phyloP scores from a whole-genome alignment of 2,329 filamentous ascomycete species.

The Zasmidium angulare region DNA sequence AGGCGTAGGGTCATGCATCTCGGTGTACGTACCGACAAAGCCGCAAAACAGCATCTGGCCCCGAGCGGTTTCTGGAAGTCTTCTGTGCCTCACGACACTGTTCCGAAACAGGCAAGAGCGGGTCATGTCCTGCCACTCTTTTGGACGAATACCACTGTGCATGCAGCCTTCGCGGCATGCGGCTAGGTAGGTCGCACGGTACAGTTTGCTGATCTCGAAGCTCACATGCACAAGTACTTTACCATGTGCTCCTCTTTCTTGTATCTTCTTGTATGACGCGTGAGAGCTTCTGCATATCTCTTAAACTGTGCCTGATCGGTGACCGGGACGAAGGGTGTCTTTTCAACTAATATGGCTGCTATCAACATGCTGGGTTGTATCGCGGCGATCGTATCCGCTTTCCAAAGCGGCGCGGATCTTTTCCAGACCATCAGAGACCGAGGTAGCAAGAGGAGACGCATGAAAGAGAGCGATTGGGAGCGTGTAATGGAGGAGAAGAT shows the following conservation, averaged over 20 bases:
- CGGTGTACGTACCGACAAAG: not conserved
- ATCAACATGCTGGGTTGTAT: conserved; percentile 42
- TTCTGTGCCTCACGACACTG: not conserved
- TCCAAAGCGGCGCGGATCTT: conserved; percentile 43
- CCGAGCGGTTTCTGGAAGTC: not conserved
- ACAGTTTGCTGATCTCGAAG: too few species aligned
- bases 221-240: too few species aligned
- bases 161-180: too few species aligned
- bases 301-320: too few species aligned
- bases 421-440: conserved; percentile 38
- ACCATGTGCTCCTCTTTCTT: too few species aligned
- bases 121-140: too few species aligned
- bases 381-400: conserved; percentile 44
- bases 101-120: too few species aligned
- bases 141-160: too few species aligned
- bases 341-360: too few species aligned
- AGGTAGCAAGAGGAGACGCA: conserved; percentile 15
- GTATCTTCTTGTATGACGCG: too few species aligned
- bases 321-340: too few species aligned
- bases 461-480: conserved; percentile 27
- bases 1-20: not conserved
- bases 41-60: not conserved
- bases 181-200: too few species aligned
- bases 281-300: not conserved
- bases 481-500: conserved; percentile 38